Evolutionary conservation across 192 early-diverging fungal species (phyloP), one percentile per base, ranked within the genome.

Genomic region (Chytriomyces hyalinus): DNA sequence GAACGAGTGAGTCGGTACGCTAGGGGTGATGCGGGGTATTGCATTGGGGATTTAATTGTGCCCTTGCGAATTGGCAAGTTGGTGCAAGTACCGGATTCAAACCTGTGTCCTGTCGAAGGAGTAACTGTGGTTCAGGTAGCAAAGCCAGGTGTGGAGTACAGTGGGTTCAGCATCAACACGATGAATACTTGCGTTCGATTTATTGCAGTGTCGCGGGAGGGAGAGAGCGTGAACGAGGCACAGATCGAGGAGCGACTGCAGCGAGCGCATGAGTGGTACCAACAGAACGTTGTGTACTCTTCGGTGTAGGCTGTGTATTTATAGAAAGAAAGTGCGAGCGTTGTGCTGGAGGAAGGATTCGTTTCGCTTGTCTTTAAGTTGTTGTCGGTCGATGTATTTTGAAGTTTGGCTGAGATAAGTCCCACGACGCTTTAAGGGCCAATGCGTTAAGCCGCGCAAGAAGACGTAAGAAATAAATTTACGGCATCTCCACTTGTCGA

Each of bases 171-270:
- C 51, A 76, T 84, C 49, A 78, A 69, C 62, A 70, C 61, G 6
- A 77, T 82, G 78, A 86, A 86, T 66, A 86, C 85, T 13, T 69
- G 67, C 7, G 79, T 72, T 11, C 57, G 84, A 36, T 76, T 85
- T 43, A 74, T 85, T 5, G 75, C 66, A 6, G 36, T 46, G 43
- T 6, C 57, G 7, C 8, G 20, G 59, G 73, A 75, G 11, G 20
- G 43, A 24, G 66, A 77, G 65, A 66, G 72, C 17, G 63, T 59
- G 13, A 80, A 77, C 15, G 78, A 65, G 50, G 70, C 11, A 45
- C 64, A 49, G 5, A 61, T 81, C 26, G 60, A 61, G 49, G 49
- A 51, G 28, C 45, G 20, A 61, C 22, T 81, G 62, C 46, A 28
- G 26, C 36, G 6, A n/a, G 83, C 83, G 47, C 51, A 80, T 17